Conservation (phyloP, 2,329 filamentous ascomycete species). For the Bipolaris gigantea region DNA sequence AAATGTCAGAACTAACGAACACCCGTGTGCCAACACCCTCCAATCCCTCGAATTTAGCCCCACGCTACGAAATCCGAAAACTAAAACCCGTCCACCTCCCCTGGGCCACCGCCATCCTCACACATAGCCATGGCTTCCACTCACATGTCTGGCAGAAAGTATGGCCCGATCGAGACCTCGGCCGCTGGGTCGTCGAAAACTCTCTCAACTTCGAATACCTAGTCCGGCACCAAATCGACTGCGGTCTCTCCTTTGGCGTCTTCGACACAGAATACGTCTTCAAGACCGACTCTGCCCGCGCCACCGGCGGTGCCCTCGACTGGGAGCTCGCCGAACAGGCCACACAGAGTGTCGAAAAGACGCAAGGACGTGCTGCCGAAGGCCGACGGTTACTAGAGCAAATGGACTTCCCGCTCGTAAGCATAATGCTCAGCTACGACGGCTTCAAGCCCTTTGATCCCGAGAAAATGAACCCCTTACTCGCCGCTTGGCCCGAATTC, state of each 20-base stretch:
- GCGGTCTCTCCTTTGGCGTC: slow-evolving; percentile 43
- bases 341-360: slow-evolving; percentile 14
- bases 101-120: slow-evolving; percentile 37
- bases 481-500: slow-evolving; percentile 30
- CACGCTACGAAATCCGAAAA: slow-evolving; percentile 39
- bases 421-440: slow-evolving; percentile 45
- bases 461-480: slow-evolving; percentile 25
- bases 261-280: slow-evolving; percentile 46
- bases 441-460: slow-evolving; percentile 29
- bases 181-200: slow-evolving; percentile 14
- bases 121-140: slow-evolving; percentile 39
- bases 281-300: slow-evolving; percentile 36
- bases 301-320: slow-evolving; percentile 29
- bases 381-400: slow-evolving; percentile 28
- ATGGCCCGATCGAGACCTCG: slow-evolving; percentile 28
- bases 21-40: slow-evolving; percentile 10
- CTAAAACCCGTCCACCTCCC: slow-evolving; percentile 28
- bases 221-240: slow-evolving; percentile 39
- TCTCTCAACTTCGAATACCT: slow-evolving; percentile 29
- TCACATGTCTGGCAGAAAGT: slow-evolving; percentile 30
- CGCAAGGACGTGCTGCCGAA: slow-evolving; percentile 24
- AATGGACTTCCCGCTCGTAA: slow-evolving; percentile 48
- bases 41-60: slow-evolving; percentile 31
- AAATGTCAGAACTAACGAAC: slow-evolving; percentile 1
- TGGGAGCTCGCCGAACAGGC: slow-evolving; percentile 27